Evolutionary conservation across 2,329 filamentous ascomycete species (phyloP).

Genomic region (Bipolaris zeicola): DNA sequence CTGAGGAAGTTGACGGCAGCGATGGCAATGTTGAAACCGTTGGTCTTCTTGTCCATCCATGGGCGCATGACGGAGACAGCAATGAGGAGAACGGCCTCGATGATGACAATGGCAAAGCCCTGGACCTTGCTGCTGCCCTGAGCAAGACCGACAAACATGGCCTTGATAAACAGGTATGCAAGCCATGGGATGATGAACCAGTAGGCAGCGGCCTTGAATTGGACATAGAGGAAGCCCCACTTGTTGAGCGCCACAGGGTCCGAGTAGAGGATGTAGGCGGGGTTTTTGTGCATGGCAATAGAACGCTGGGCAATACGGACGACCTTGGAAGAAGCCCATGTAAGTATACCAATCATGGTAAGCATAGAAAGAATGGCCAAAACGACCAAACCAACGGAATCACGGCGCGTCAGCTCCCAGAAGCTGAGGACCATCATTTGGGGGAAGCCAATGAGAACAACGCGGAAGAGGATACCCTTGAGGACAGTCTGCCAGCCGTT

Average conservation of each 20-base stretch:
- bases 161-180: conserved; percentile 81
- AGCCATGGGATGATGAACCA: conserved; percentile 88
- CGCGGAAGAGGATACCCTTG: conserved; percentile 90
- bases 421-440: conserved; percentile 89
- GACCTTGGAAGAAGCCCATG: conserved; percentile 88
- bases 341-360: conserved; percentile 76
- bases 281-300: conserved; percentile 90
- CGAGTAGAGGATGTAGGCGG: conserved; percentile 95
- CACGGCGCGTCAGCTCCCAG: conserved; percentile 87
- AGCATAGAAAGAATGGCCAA: conserved; percentile 89
- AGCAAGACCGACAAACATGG: conserved; percentile 82
- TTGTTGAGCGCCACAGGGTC: conserved; percentile 94
- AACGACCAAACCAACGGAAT: conserved; percentile 85
- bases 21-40: conserved; percentile 94
- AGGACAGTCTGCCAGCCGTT: conserved; percentile 92
- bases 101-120: conserved; percentile 79
- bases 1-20: conserved; percentile 89
- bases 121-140: conserved; percentile 75
- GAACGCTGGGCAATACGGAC: conserved; percentile 87
- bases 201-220: conserved; percentile 94
- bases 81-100: conserved; percentile 81
- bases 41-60: conserved; percentile 99
- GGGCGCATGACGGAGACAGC: conserved; percentile 79
- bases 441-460: conserved; percentile 87
- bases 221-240: conserved; percentile 97